A percentile compares a stretch with the other conserved stretches of the same genome.
These are phyloP conservation scores for Boechera stricta DNA, from an alignment of 345 rosid species.

Conservation along the genomic window DNA sequence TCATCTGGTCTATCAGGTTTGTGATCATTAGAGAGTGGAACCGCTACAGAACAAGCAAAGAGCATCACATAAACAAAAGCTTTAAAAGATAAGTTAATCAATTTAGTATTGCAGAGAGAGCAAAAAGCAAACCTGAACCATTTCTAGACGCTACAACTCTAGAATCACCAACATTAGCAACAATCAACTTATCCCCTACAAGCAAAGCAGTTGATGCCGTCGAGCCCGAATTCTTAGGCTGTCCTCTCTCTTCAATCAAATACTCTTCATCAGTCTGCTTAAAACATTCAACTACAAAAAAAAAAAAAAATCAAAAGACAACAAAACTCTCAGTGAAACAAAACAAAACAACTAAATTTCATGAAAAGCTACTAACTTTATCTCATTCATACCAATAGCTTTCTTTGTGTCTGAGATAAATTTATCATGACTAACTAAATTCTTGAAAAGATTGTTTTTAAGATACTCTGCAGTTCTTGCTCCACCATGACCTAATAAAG, in stretches of 20 bases:
- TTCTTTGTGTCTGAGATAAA: conserved; percentile 88
- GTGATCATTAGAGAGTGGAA: conserved; percentile 95
- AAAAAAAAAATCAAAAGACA: background rate
- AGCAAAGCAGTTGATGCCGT: conserved; percentile 96
- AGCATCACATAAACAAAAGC: background rate
- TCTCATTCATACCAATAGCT: conserved; percentile 68
- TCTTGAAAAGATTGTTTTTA: conserved; percentile 85
- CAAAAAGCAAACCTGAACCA: conserved; percentile 63
- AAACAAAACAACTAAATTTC: background rate
- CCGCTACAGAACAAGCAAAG: conserved; percentile 54
- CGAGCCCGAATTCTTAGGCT: conserved; percentile 90
- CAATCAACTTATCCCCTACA: conserved; percentile 83
- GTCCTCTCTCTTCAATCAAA: conserved; percentile 79
- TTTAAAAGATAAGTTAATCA: background rate
- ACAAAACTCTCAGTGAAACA: background rate
- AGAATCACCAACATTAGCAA: conserved; percentile 98
- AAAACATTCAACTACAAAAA: conserved; percentile 71
- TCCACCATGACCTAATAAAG: conserved; percentile 87
- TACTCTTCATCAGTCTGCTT: conserved; percentile 86
- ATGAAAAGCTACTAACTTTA: background rate
- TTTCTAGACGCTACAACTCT: conserved; percentile 93
- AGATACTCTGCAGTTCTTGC: conserved; percentile 96
- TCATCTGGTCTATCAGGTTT: conserved; percentile 98
- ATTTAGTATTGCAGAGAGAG: background rate
- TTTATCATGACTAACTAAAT: conserved; percentile 76